Evolutionary conservation across 2,329 filamentous ascomycete genomes (phyloP), one percentile per base, ranked within the genome.

Genomic region (Lomentospora prolificans): DNA sequence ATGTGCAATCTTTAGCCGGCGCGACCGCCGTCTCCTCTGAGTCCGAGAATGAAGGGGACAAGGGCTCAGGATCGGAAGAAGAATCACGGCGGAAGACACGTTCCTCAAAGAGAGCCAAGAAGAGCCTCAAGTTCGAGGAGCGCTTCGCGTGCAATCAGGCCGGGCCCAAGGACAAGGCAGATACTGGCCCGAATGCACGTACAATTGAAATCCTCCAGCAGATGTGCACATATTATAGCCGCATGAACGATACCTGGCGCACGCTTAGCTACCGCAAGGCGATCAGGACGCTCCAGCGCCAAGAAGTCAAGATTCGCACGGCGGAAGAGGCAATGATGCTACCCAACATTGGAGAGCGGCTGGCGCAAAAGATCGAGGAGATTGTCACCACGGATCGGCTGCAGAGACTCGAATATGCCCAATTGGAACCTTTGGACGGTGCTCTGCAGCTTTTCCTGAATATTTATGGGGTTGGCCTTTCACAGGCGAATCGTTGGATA

Each of bases 301-400:
- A 91, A 59, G 65, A 72, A 0, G 63, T 61, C 51, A 85, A 82
- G 64, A 80, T 96, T 57, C 73, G 69, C 3, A 91, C 86, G 0
- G 83, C 80, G 57, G 77, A 83, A 51, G 79, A 95, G 66, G 92
- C 91, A 0, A 71, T 78, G 9, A 67, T 70, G 2, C 75, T 96
- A 1, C 82, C 83, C 1, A 79, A 77, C 57, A 83, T 96, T 33
- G 91, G 91, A 6, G 63, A 75, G 9, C 79, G 88, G 1, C 72
- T 96, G 1, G 90, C 90, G 0, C 75, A 80, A 25, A 96, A 96
- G 67, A 94, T 97, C 60, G 89, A 94, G 63, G 92, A 96, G 65
- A 95, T 96, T 46, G 88, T 83, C 2, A 75, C 77, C 39, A 96
- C 89, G 0, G 80, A 89, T 63, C 75, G 77, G 25, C 78, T 96